Conservation (phyloP, 2,329 filamentous ascomycete species). For the Pseudogymnoascus sp. region DNA sequence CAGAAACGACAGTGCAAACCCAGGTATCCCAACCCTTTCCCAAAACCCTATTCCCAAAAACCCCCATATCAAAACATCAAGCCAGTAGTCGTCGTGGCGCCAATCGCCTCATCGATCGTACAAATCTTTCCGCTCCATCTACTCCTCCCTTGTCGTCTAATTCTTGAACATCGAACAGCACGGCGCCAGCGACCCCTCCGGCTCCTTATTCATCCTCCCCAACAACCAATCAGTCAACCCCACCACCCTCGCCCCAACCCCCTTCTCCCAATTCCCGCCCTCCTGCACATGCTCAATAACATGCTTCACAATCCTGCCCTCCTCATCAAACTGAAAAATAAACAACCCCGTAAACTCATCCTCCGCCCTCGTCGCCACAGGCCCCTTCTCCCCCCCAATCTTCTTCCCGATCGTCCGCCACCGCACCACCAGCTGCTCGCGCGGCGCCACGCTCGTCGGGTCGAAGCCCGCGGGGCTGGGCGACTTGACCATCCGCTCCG, state of each 20-base stretch:
- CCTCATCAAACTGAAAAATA: constrained; percentile 87
- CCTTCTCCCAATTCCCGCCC: constrained; percentile 72
- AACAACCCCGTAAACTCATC: constrained; percentile 84
- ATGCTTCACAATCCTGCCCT: constrained; percentile 76
- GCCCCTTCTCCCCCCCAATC: constrained; percentile 43
- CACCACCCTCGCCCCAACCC: constrained; percentile 72
- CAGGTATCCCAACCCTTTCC: not conserved
- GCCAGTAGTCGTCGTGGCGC: not conserved
- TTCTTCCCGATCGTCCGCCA: constrained; percentile 65
- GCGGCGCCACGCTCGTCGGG: constrained; percentile 16
- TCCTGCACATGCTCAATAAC: constrained; percentile 92
- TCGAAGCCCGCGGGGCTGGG: constrained; percentile 20
- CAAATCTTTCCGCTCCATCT: not conserved
- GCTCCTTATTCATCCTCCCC: constrained; percentile 55
- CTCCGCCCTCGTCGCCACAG: constrained; percentile 36
- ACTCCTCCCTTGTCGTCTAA: not conserved
- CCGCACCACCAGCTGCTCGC: constrained; percentile 81
- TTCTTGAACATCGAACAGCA: not conserved
- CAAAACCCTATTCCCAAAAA: not conserved
- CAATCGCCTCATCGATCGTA: not conserved
- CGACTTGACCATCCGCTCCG: constrained; percentile 64
- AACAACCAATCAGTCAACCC: constrained; percentile 92
- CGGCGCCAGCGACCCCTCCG: constrained; percentile 17
- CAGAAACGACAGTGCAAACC: not conserved
- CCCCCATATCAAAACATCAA: not conserved